Base-by-base conservation (phyloP, 805 yeast genomes). In the Saccharomycopsis schoenii region DNA sequence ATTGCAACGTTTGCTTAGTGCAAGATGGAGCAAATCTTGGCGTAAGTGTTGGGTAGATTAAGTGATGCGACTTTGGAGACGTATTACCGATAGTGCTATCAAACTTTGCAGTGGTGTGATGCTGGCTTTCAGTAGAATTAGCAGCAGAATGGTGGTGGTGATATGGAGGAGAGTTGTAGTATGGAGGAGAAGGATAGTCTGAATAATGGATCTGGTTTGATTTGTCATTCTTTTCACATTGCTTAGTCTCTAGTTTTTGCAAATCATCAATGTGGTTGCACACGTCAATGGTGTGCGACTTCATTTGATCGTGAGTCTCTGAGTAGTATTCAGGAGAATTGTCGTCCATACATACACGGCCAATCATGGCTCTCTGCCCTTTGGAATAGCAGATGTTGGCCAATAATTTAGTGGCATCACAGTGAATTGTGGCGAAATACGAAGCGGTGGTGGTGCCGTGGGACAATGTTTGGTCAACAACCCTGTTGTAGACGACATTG, bases 21-120 rank as follows among this genome's bases (percentile, higher is more conserved):
- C 97, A 93, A 19, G 88, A 82, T 1, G 96, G 96, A 0, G 98
- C 98, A 75, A 93, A 93, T 61, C 99, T 76, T 9, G 99, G 98
- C 1, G 98, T 93, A 11, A 93, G 66, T 14, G 92, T 84, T 0
- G 98, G 96, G 58, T 79, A 75, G 15, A 93, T 79, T 2, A 76
- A 64, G 15, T 43, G 52, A 24, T 56, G 39, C 6, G 52, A 47
- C n/a, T 47, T 15, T 21, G 52, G 52, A 8, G 52, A 21, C 12
- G 52, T 47, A 12, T 47, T 25, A 24, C 43, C 58, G 15, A 39
- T 42, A 42, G 17, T 19, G 11, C 41, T 67, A 19, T 80, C 79
- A 41, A 78, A 75, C 0, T 66, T 64, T 1, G 89, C 85, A 63
- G 86, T 88, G 57, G 82, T 73, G 5, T 29, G 17, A 15, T 34